A percentile compares a stretch with the other conserved stretches of the same genome.
phyloP scores from a whole-genome alignment of 2,329 filamentous ascomycete genomes.

The Eutypa lata region DNA sequence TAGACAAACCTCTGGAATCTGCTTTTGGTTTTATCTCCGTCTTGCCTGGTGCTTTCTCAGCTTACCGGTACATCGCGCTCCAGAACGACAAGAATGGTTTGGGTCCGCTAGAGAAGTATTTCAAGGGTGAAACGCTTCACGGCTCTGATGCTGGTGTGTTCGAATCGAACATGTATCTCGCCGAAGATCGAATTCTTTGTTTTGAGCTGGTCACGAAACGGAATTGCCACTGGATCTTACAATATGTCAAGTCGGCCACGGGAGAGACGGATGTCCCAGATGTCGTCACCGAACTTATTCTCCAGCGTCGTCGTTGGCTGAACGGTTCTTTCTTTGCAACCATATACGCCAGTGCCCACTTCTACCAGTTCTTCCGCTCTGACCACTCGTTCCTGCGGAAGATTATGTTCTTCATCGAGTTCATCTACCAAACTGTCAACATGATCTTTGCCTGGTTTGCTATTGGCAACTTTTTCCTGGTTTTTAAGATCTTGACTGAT shows the following conservation, averaged over 20 bases:
- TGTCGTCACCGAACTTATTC: slow-evolving; percentile 87
- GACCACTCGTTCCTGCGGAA: slow-evolving; percentile 87
- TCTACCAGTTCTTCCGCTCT: slow-evolving; percentile 93
- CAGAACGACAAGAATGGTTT: slow-evolving; percentile 97
- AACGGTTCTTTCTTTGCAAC: slow-evolving; percentile 99
- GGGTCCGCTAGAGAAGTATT: slow-evolving; percentile 94
- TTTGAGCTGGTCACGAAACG: slow-evolving; percentile 97
- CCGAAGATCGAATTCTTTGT: slow-evolving; percentile 89
- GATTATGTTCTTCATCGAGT: slow-evolving; percentile 86
- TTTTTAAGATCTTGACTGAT: slow-evolving; percentile 93
- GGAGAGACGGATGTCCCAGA: slow-evolving; percentile 98
- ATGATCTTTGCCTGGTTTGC: slow-evolving; percentile 99
- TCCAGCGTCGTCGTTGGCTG: slow-evolving; percentile 93
- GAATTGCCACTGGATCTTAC: slow-evolving; percentile 94
- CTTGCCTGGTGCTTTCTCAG: slow-evolving; percentile 87
- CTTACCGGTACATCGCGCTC: slow-evolving; percentile 91
- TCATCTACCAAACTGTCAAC: slow-evolving; percentile 89
- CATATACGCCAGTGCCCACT: slow-evolving; percentile 90
- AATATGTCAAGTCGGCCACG: slow-evolving; percentile 96
- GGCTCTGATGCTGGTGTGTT: slow-evolving; percentile 96
- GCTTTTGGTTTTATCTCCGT: slow-evolving; percentile 99
- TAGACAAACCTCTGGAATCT: slow-evolving; percentile 95
- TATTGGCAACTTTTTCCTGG: slow-evolving; percentile 97
- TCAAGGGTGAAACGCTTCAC: slow-evolving; percentile 97
- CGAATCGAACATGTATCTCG: slow-evolving; percentile 93